Evolutionary conservation across 2,329 filamentous ascomycete species (phyloP), one percentile per base, ranked within the genome.

Genomic region (Paramyrothecium sp.): DNA sequence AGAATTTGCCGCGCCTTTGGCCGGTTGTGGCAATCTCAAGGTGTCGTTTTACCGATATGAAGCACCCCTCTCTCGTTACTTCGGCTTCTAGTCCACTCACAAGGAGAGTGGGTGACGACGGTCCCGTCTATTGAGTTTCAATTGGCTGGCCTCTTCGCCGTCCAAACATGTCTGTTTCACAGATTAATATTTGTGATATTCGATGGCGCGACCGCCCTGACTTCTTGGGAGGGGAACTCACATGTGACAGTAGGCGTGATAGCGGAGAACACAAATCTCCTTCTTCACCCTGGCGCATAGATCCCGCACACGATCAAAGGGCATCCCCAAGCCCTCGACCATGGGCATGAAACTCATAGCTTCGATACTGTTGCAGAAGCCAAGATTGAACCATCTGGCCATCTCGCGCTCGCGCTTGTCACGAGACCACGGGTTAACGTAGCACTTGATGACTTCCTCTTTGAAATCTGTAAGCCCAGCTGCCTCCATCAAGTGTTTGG

Each of bases 331-430:
- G 41, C 69, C 66, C 54, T 74, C 83, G 49, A 84, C 88, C 68
- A 97, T 81, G 8, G 92, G 89, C 38, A 83, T 89, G 66, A 95
- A 73, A 62, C 88, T 89, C 65, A 96, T 78, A 13, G 88, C 86
- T 64, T 92, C 85, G 53, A 96, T 74, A 23, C 89, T 89, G 67
- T 90, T 85, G 12, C 83, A 87, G 63, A 97, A 79, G 44, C 87
- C 88, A 22, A 94, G 77, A 67, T 94, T 92, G 74, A 96, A 96
- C 90, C 91, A 96, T 57, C 87, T 81, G 30, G 90, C 91, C 54
- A 92, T 81, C 49, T 89, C 83, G 60, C 86, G 87, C 63, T 87
- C 81, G 61, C 86, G 80, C 23, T 81, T 77, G 64, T 91, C 85
- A 23, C 77, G 71, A 58, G 85, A 83, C 89, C 90, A 94, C 22